Evolutionary conservation across 1,284 basidiomycete genomes (phyloP).

Genomic region (Fistulinella cinereoalba): DNA sequence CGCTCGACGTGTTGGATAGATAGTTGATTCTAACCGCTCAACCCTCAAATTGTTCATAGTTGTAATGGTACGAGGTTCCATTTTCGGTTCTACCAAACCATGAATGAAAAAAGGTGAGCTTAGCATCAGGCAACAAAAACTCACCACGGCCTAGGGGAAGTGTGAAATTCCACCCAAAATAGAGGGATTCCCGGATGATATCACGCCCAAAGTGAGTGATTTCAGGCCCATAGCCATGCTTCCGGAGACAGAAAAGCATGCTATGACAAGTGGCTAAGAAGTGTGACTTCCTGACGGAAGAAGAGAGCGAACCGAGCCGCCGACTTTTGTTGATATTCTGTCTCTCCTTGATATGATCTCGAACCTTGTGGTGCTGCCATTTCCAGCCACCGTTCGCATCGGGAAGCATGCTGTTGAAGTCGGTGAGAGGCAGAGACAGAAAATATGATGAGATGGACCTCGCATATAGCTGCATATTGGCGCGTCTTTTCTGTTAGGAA

Average conservation of each 20-base stretch:
- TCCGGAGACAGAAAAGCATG: constrained; percentile 14
- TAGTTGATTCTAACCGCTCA: constrained; percentile 4
- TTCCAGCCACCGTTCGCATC: constrained; percentile 14
- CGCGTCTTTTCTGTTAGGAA: constrained; percentile 8
- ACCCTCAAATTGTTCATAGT: constrained; percentile 17
- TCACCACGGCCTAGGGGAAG: constrained; percentile 18
- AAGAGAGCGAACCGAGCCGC: constrained; percentile 5
- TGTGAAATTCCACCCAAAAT: constrained; percentile 13
- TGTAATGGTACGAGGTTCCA: constrained; percentile 4
- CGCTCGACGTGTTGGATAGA: constrained; percentile 17
- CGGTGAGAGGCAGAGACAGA: background rate
- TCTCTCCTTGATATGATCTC: too few relatives aligned
- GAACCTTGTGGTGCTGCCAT: constrained; percentile 5
- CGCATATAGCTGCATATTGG: background rate
- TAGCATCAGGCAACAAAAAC: background rate
- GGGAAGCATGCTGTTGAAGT: constrained; percentile 9
- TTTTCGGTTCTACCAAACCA: constrained; percentile 13
- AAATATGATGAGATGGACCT: constrained; percentile 1
- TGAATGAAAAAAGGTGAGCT: constrained; percentile 2
- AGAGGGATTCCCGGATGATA: background rate
- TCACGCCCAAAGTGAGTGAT: constrained; percentile 9
- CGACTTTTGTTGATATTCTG: constrained; percentile 9
- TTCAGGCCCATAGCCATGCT: constrained; percentile 16
- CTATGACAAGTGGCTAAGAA: constrained; percentile 2
- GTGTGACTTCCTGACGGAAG: too few relatives aligned